Evolutionary conservation across 2,329 filamentous ascomycete genomes (phyloP).

Genomic region (Westerdykella aurantiaca): DNA sequence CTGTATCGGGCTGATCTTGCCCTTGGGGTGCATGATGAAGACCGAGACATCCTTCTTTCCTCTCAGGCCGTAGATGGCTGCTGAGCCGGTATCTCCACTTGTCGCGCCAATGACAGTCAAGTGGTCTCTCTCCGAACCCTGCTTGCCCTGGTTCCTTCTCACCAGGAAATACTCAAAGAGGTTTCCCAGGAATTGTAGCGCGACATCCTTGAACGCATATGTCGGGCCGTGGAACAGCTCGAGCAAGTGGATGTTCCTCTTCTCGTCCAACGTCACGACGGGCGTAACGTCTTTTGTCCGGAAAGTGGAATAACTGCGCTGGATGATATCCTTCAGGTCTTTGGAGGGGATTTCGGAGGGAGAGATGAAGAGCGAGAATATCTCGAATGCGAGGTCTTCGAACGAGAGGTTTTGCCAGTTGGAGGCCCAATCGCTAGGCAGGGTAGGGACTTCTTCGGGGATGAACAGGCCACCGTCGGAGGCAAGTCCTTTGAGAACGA

Average conservation of each 20-base stretch:
- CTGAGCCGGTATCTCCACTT: conserved; percentile 67
- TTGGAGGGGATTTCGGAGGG: conserved; percentile 69
- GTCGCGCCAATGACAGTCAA: conserved; percentile 40
- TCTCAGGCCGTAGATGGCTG: conserved; percentile 88
- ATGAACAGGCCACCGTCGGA: conserved; percentile 85
- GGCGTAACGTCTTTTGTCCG: conserved; percentile 73
- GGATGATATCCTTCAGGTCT: conserved; percentile 78
- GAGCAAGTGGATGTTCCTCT: conserved; percentile 71
- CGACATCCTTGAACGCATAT: conserved; percentile 89
- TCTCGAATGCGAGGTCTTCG: conserved; percentile 72
- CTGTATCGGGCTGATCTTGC: conserved; percentile 84
- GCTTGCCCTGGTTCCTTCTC: conserved; percentile 65
- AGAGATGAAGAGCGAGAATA: conserved; percentile 85
- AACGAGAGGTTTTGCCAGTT: conserved; percentile 75
- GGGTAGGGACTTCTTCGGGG: conserved; percentile 69
- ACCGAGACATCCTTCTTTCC: conserved; percentile 97
- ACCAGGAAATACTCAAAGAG: conserved; percentile 85
- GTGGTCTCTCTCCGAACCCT: conserved; percentile 55
- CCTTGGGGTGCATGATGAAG: conserved; percentile 90
- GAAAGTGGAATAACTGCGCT: conserved; percentile 84
- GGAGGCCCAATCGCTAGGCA: conserved; percentile 59
- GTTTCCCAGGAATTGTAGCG: conserved; percentile 92
- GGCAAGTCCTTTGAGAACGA: conserved; percentile 83
- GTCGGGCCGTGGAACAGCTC: conserved; percentile 96
- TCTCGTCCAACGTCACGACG: conserved; percentile 65